Percentiles rank a stretch among this genome's conserved stretches.
Conservation (phyloP, 2,329 filamentous ascomycete genomes). For the Sordariomycetes sp. region DNA sequence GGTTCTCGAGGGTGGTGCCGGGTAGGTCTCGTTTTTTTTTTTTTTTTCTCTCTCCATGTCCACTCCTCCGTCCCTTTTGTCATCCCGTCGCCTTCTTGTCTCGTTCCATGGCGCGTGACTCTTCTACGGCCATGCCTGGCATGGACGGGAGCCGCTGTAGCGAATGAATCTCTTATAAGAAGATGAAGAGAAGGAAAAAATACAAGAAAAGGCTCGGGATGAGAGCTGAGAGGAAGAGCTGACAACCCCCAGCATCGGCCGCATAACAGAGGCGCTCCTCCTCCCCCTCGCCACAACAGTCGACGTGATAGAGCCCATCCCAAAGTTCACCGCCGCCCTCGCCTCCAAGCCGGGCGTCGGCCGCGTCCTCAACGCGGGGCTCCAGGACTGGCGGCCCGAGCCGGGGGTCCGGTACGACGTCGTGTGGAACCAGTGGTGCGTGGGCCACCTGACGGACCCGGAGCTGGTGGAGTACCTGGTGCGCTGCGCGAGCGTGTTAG, state of each 20-base stretch:
- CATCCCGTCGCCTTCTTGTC: not conserved
- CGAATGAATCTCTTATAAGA: not conserved
- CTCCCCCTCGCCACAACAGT: constrained; percentile 54
- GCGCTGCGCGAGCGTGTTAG: constrained; percentile 35
- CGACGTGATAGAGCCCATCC: constrained; percentile 76
- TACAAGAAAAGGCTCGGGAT: too few species aligned
- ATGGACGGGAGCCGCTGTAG: too few species aligned
- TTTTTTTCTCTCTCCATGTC: not conserved
- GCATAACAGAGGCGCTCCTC: constrained; percentile 70
- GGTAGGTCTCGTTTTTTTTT: constrained; percentile 12
- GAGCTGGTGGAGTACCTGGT: constrained; percentile 56
- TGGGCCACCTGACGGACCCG: constrained; percentile 65
- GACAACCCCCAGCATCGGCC: constrained; percentile 49
- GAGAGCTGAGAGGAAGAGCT: too few species aligned
- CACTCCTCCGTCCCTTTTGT: not conserved
- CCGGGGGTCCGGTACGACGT: constrained; percentile 51
- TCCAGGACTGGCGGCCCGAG: constrained; percentile 54
- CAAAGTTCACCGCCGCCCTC: constrained; percentile 61
- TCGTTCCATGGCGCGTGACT: not conserved
- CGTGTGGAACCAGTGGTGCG: constrained; percentile 86
- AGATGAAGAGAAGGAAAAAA: too few species aligned
- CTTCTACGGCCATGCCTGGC: not conserved
- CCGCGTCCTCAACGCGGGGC: constrained; percentile 55
- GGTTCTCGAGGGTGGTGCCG: constrained; percentile 24
- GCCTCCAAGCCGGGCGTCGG: constrained; percentile 41